These are phyloP conservation scores for Oryza glaberrima DNA, from an alignment of 176 grass and related monocot genomes.

Conservation along the genomic window DNA sequence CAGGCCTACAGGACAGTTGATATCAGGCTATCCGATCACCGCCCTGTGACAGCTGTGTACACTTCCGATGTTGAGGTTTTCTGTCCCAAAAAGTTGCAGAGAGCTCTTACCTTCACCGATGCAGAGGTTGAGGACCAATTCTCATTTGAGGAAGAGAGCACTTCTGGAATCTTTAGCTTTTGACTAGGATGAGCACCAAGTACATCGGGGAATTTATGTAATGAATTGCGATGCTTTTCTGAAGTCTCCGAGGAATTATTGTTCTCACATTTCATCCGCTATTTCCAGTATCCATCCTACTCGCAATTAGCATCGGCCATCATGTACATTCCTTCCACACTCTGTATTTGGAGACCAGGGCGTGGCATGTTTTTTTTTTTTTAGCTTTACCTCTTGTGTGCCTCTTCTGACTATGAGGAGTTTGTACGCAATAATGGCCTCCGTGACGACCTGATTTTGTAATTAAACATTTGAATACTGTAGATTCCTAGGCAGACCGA, in stretches of 20 bases:
- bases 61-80: slow-evolving; percentile 83
- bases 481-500: neutral
- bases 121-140: slow-evolving; percentile 82
- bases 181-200: slow-evolving; percentile 29
- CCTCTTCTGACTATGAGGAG: neutral
- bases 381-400: neutral
- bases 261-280: neutral
- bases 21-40: slow-evolving; percentile 80
- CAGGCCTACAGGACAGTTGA: slow-evolving; percentile 62
- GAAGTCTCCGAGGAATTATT: neutral
- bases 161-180: slow-evolving; percentile 45
- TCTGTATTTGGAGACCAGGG: slow-evolving; percentile 48
- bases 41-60: slow-evolving; percentile 81
- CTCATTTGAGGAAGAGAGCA: slow-evolving; percentile 52
- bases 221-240: neutral
- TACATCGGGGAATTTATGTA: neutral
- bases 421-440: neutral
- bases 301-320: neutral
- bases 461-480: slow-evolving; percentile 16
- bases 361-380: neutral
- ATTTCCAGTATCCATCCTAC: neutral
- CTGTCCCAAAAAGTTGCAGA: slow-evolving; percentile 76
- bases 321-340: slow-evolving; percentile 34
- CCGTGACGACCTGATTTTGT: slow-evolving; percentile 30
- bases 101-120: slow-evolving; percentile 96